Evolutionary conservation across 176 grass and related monocot genomes (phyloP).

Genomic region (Poa annua): DNA sequence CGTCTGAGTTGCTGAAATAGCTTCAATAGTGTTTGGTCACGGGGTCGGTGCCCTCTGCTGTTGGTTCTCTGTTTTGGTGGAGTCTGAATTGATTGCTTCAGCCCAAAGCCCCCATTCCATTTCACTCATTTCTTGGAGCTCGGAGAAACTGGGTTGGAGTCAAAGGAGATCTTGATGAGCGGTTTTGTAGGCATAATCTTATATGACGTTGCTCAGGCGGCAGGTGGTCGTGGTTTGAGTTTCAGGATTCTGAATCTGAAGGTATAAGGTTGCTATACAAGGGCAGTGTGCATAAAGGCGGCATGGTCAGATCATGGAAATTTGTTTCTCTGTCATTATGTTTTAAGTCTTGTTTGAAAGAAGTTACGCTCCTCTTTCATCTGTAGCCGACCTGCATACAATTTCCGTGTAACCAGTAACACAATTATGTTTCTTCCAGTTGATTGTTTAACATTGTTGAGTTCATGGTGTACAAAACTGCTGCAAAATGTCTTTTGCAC

Average conservation of each 20-base stretch:
- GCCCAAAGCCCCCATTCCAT: not conserved
- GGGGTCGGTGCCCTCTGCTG: not conserved
- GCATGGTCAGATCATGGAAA: constrained; percentile 13
- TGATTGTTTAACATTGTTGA: constrained; percentile 33
- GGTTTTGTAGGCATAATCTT: constrained; percentile 22
- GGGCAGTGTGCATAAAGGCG: constrained; percentile 14
- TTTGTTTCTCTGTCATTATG: not conserved
- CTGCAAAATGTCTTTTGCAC: not conserved
- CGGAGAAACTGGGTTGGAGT: not conserved
- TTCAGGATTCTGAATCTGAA: not conserved
- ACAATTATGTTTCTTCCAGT: constrained; percentile 7
- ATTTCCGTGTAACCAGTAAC: constrained; percentile 4
- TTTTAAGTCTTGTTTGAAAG: constrained; percentile 17
- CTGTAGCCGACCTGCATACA: constrained; percentile 22
- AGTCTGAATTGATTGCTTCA: not conserved
- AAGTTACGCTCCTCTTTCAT: constrained; percentile 4
- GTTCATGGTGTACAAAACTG: not conserved
- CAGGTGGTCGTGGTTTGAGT: not conserved
- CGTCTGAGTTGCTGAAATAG: constrained; percentile 9
- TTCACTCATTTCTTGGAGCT: constrained; percentile 1
- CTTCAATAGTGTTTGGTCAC: constrained; percentile 37
- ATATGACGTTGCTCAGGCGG: not conserved
- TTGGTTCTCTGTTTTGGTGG: constrained; percentile 16
- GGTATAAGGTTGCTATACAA: not conserved
- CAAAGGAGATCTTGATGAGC: not conserved